Conservation (phyloP, 2,329 filamentous ascomycete genomes). For the Leptographium procerum region DNA sequence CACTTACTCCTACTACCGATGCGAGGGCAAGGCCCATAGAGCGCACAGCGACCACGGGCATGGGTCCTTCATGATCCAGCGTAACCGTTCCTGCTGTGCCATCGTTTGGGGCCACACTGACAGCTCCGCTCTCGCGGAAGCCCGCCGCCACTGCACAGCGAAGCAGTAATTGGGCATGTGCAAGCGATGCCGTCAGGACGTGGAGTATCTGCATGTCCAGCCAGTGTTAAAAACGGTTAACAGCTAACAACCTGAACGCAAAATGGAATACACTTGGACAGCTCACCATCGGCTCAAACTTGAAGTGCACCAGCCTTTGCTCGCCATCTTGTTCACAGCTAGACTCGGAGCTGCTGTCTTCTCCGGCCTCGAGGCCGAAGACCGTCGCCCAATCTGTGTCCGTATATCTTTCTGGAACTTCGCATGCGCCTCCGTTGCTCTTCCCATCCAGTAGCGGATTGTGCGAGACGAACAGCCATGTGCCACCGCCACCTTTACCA, state of each 20-base stretch:
- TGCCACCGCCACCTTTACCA: slow-evolving; percentile 74
- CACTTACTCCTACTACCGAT: slow-evolving; percentile 56
- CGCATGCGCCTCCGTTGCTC: slow-evolving; percentile 17
- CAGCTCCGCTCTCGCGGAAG: slow-evolving; percentile 80
- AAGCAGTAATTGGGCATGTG: slow-evolving; percentile 65
- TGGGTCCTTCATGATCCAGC: slow-evolving; percentile 23
- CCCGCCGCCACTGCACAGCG: slow-evolving; percentile 68
- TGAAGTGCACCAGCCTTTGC: slow-evolving; percentile 58
- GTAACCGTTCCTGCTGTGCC: neutral
- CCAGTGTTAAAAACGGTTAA: neutral
- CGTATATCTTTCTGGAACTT: slow-evolving; percentile 11
- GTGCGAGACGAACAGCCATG: slow-evolving; percentile 84
- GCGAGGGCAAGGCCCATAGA: slow-evolving; percentile 75
- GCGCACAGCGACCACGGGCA: slow-evolving; percentile 73
- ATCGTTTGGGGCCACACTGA: slow-evolving; percentile 41
- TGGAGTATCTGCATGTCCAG: slow-evolving; percentile 62
- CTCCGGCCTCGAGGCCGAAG: slow-evolving; percentile 30
- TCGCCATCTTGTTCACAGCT: slow-evolving; percentile 13
- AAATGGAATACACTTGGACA: slow-evolving; percentile 21
- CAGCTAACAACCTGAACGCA: neutral
- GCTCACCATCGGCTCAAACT: slow-evolving; percentile 83
- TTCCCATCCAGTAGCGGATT: slow-evolving; percentile 40
- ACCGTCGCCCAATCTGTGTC: slow-evolving; percentile 16
- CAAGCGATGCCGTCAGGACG: slow-evolving; percentile 63
- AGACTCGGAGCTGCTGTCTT: slow-evolving; percentile 7